phyloP scores from a whole-genome alignment of 305 asterid species.

The Lippia alba region DNA sequence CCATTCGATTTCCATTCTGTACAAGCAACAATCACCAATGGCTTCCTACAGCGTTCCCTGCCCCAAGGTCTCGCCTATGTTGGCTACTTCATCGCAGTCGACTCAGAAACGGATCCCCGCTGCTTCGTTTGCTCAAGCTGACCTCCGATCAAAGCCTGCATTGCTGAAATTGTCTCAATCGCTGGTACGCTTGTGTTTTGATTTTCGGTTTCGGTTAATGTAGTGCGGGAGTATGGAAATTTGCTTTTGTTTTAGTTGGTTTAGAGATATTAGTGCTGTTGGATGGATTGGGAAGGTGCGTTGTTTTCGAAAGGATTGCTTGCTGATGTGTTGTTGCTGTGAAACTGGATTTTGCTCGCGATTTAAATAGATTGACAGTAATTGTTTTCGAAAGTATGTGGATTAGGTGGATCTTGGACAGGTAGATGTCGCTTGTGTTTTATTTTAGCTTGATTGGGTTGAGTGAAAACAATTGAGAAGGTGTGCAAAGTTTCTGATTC shows the following conservation, averaged over 20 bases:
- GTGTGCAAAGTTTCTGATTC: background rate
- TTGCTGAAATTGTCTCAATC: conserved; percentile 8
- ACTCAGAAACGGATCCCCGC: conserved; percentile 15
- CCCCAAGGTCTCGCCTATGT: conserved; percentile 46
- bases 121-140: conserved; percentile 49
- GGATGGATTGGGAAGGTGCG: background rate
- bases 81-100: conserved; percentile 44
- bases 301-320: conserved; percentile 7
- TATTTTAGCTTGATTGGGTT: background rate
- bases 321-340: background rate
- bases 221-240: background rate
- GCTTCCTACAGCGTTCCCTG: conserved; percentile 53
- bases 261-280: background rate
- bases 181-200: conserved; percentile 35
- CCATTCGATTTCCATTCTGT: background rate
- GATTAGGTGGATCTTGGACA: background rate
- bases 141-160: conserved; percentile 35
- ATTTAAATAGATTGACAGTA: background rate
- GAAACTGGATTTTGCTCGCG: conserved; percentile 7
- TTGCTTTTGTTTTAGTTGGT: background rate
- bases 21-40: conserved; percentile 34
- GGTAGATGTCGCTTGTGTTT: conserved; percentile 15
- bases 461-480: background rate
- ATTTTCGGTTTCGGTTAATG: background rate
- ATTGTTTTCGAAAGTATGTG: background rate